Conservation (phyloP, 176 grass and related monocot species). For the Phoenix dactylifera region DNA sequence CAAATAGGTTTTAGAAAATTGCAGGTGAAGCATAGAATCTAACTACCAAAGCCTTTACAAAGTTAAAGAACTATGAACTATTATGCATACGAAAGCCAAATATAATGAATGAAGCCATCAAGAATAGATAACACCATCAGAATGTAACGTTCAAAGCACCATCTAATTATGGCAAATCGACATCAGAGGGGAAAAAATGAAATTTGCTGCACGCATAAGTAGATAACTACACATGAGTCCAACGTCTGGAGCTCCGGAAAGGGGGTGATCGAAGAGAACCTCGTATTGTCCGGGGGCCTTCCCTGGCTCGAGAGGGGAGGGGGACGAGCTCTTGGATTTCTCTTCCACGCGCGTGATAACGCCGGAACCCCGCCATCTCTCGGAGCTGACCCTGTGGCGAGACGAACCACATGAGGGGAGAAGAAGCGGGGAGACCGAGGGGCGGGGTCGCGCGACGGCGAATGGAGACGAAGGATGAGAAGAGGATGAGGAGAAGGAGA, state of each 20-base stretch:
- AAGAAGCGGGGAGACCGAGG: background rate
- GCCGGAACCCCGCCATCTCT: conserved; percentile 20
- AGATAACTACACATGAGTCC: background rate
- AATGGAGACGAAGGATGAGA: background rate
- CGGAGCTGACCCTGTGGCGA: conserved; percentile 2
- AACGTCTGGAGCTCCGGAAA: background rate
- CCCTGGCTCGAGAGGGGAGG: conserved; percentile 9
- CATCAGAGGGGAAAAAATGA: background rate
- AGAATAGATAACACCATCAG: no score
- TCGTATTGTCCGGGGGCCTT: conserved; percentile 9
- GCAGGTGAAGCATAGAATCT: no score
- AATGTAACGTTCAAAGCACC: no score
- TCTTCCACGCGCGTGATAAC: conserved; percentile 28
- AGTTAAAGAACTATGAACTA: no score
- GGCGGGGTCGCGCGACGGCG: conserved; percentile 5
- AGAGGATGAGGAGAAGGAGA: background rate
- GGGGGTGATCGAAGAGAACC: conserved; percentile 2
- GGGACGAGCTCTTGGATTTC: conserved; percentile 26
- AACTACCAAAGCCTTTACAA: no score
- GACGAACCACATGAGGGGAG: background rate
- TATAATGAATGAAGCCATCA: no score
- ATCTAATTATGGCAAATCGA: no score
- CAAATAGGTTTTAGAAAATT: no score
- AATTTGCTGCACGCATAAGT: background rate
- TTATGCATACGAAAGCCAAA: no score